Conservation (phyloP, 2,329 filamentous ascomycete genomes). For the Cladophialophora yegresii region DNA sequence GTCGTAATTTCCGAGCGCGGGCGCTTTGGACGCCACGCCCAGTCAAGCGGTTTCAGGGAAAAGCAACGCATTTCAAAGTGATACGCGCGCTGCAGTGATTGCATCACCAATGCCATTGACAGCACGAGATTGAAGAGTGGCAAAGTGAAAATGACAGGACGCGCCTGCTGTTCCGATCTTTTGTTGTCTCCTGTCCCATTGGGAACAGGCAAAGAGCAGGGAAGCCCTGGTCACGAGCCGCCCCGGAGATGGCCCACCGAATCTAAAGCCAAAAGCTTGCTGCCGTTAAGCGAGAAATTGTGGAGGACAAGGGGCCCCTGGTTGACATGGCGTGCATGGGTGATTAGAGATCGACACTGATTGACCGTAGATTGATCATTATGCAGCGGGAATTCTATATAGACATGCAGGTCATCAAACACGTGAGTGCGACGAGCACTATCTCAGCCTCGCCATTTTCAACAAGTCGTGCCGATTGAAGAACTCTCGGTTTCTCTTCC, state of each 20-base stretch:
- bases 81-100: constrained; percentile 20
- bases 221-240: not conserved
- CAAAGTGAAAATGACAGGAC: not conserved
- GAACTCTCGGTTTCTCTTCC: constrained; percentile 74
- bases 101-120: constrained; percentile 20
- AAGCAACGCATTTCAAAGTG: constrained; percentile 12
- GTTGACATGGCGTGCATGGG: not conserved
- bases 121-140: not conserved
- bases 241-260: not conserved
- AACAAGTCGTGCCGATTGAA: constrained; percentile 75
- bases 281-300: not conserved
- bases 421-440: not conserved
- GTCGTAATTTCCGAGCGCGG: constrained; percentile 23
- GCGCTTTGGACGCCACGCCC: constrained; percentile 22
- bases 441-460: constrained; percentile 48
- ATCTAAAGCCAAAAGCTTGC: constrained; percentile 8
- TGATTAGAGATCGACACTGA: constrained; percentile 3
- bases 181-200: not conserved
- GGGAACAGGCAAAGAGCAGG: not conserved
- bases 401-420: not conserved
- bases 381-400: constrained; percentile 1
- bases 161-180: not conserved
- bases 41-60: constrained; percentile 21
- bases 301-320: not conserved
- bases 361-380: not conserved